phyloP scores from a whole-genome alignment of 2,329 filamentous ascomycete species.

The Colletotrichum godetiae region DNA sequence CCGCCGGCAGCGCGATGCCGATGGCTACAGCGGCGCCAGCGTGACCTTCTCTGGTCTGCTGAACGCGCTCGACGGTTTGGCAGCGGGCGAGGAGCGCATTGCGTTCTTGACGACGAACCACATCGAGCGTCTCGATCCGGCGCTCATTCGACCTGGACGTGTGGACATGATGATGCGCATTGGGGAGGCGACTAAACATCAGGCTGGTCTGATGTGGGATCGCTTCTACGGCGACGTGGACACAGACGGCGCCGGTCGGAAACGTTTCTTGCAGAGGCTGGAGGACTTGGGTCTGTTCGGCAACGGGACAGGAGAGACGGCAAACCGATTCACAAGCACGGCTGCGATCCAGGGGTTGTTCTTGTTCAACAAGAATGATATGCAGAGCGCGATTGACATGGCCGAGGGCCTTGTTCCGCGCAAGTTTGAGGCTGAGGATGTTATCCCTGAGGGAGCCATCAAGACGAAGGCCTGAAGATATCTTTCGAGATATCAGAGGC shows the following conservation, averaged over 20 bases:
- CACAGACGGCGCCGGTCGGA: slow-evolving; percentile 67
- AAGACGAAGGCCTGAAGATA: slow-evolving; percentile 51
- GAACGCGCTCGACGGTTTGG: slow-evolving; percentile 89
- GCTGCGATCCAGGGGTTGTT: slow-evolving; percentile 95
- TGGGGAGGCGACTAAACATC: slow-evolving; percentile 86
- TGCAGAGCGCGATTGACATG: slow-evolving; percentile 87
- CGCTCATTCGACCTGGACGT: slow-evolving; percentile 88
- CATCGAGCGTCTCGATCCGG: slow-evolving; percentile 88
- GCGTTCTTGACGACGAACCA: slow-evolving; percentile 96
- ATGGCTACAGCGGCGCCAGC: slow-evolving; percentile 87
- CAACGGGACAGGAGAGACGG: slow-evolving; percentile 60
- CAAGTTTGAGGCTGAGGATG: slow-evolving; percentile 63
- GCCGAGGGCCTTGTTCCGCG: slow-evolving; percentile 73
- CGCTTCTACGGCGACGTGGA: slow-evolving; percentile 93
- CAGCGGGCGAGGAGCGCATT: slow-evolving; percentile 92
- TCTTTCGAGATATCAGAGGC: too few relatives aligned
- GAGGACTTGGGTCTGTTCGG: slow-evolving; percentile 78
- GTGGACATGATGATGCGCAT: slow-evolving; percentile 94
- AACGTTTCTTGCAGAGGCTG: slow-evolving; percentile 77
- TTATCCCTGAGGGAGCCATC: slow-evolving; percentile 50
- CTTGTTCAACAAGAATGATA: slow-evolving; percentile 92
- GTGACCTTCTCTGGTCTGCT: slow-evolving; percentile 95
- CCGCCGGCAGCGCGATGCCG: slow-evolving; percentile 78
- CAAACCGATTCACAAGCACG: slow-evolving; percentile 76
- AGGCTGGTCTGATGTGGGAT: slow-evolving; percentile 91